These are phyloP conservation scores for Fusarium floridanum DNA, from an alignment of 2,329 filamentous ascomycete genomes.

Conservation along the genomic window DNA sequence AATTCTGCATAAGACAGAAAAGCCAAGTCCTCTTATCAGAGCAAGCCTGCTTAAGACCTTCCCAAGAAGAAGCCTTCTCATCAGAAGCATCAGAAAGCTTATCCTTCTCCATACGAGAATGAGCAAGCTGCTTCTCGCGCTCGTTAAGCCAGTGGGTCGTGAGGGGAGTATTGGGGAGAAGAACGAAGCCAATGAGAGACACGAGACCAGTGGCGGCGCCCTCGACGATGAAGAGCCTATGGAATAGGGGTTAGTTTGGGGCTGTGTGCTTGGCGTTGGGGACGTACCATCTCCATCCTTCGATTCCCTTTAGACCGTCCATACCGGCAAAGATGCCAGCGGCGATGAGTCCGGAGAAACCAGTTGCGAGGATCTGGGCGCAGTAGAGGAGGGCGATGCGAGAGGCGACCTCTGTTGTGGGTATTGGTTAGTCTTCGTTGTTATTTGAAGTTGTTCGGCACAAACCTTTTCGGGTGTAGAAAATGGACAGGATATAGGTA, in stretches of 20 bases:
- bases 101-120: conserved; percentile 63
- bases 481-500: conserved; percentile 51
- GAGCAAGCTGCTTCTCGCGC: conserved; percentile 62
- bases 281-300: conserved; percentile 70
- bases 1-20: conserved; percentile 68
- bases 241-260: not conserved
- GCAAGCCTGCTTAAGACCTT: conserved; percentile 63
- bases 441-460: no score
- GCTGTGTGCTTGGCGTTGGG: accelerated
- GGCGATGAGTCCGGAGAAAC: conserved; percentile 74
- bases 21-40: conserved; percentile 65
- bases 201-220: conserved; percentile 59
- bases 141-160: conserved; percentile 60
- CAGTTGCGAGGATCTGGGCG: conserved; percentile 75
- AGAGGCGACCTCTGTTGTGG: conserved; percentile 70
- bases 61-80: conserved; percentile 55
- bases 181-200: conserved; percentile 48
- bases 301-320: conserved; percentile 62
- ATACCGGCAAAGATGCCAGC: conserved; percentile 67
- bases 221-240: conserved; percentile 62
- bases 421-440: not conserved
- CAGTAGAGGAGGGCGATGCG: conserved; percentile 70
- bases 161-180: conserved; percentile 56
- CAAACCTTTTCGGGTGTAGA: conserved; percentile 51
- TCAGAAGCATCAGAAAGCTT: conserved; percentile 61